A percentile compares a stretch with the other conserved stretches of the same genome.
phyloP scores from a whole-genome alignment of 306 rosid genomes.

The Fragaria nilgerrensis region DNA sequence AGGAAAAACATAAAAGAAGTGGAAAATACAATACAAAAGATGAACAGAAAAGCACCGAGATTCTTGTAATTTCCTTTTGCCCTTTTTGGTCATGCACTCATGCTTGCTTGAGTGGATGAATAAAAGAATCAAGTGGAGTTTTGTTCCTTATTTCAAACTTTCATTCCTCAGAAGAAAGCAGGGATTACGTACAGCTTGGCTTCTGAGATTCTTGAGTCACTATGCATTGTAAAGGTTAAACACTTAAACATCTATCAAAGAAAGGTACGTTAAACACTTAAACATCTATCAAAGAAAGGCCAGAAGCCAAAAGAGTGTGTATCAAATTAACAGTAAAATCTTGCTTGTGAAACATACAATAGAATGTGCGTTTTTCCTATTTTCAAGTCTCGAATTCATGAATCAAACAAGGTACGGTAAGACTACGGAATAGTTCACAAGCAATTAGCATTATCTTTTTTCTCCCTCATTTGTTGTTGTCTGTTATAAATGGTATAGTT shows the following conservation, averaged over 20 bases:
- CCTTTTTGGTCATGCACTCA: slow-evolving; percentile 18
- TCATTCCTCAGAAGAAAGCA: not conserved
- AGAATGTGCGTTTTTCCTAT: not conserved
- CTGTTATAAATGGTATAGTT: not conserved
- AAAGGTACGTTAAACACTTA: too few species aligned
- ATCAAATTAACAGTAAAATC: not conserved
- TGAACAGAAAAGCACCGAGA: slow-evolving; percentile 2
- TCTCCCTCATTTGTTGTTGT: not conserved
- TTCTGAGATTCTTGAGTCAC: not conserved
- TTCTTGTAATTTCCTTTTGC: not conserved
- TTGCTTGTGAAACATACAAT: too few species aligned
- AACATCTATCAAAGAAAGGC: not conserved
- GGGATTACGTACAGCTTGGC: not conserved
- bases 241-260: too few species aligned
- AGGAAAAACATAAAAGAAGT: slow-evolving; percentile 8
- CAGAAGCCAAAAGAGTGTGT: not conserved
- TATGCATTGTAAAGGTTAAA: not conserved
- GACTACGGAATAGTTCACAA: not conserved
- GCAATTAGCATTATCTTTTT: not conserved
- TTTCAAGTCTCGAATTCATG: not conserved
- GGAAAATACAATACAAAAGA: slow-evolving; percentile 6
- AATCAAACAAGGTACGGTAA: not conserved
- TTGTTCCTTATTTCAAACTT: not conserved
- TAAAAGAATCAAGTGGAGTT: not conserved
- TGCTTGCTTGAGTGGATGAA: slow-evolving; percentile 24